Evolutionary conservation across 345 rosid genomes (phyloP).

Genomic region (Linum lewisii): DNA sequence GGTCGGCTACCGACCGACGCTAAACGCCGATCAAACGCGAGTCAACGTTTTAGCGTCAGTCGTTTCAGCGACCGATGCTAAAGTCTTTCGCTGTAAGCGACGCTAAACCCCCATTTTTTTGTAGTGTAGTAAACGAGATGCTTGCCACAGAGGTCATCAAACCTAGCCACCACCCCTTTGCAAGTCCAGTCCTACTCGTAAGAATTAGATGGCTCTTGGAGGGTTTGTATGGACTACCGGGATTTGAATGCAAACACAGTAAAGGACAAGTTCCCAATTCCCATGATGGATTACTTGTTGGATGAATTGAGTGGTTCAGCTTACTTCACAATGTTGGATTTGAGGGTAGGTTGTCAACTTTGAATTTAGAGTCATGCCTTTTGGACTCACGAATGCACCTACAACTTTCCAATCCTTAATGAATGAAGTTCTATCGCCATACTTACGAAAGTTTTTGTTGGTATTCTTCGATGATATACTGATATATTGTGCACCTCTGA

Average conservation of each 20-base stretch:
- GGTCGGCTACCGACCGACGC: too few relatives aligned
- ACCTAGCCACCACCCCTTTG: background rate
- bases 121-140: background rate
- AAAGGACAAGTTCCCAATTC: background rate
- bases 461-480: background rate
- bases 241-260: background rate
- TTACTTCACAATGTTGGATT: background rate
- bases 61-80: too few relatives aligned
- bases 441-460: background rate
- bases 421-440: background rate
- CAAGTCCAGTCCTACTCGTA: background rate
- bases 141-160: background rate
- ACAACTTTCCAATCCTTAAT: background rate
- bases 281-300: background rate
- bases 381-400: background rate
- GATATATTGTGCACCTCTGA: background rate
- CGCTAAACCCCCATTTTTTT: too few relatives aligned
- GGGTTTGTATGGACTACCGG: constrained; percentile 1
- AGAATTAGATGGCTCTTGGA: background rate
- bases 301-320: background rate
- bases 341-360: background rate
- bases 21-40: too few relatives aligned
- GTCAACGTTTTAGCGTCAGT: too few relatives aligned
- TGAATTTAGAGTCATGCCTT: too few relatives aligned
- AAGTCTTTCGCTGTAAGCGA: background rate